phyloP scores from a whole-genome alignment of 2,329 filamentous ascomycete genomes.

The Stemphylium vesicarium region DNA sequence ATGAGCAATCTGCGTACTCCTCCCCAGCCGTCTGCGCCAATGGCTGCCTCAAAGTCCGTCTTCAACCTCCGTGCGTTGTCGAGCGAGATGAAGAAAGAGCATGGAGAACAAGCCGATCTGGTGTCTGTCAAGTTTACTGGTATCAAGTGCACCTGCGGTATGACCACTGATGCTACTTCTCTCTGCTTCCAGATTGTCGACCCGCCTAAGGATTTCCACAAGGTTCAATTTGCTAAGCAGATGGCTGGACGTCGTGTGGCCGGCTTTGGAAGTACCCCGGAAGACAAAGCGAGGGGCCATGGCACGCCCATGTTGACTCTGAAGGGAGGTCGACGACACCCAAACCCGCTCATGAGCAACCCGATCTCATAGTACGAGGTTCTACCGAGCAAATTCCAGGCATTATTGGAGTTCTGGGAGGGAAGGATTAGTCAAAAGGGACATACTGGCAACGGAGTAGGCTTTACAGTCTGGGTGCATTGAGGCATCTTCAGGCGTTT shows the following conservation, averaged over 20 bases:
- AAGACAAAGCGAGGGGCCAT: constrained; percentile 28
- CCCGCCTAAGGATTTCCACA: background rate
- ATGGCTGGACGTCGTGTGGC: background rate
- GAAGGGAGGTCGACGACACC: constrained; percentile 15
- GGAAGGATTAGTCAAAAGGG: background rate
- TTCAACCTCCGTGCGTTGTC: constrained; percentile 16
- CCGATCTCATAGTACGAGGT: constrained; percentile 6
- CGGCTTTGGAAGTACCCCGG: constrained; percentile 14
- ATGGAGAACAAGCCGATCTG: constrained; percentile 25
- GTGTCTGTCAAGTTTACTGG: constrained; percentile 29
- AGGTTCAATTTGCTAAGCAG: background rate
- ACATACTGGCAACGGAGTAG: background rate
- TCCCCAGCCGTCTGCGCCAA: background rate
- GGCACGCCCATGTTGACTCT: constrained; percentile 20
- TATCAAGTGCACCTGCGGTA: constrained; percentile 29
- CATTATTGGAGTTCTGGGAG: background rate
- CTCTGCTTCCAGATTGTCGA: constrained; percentile 35
- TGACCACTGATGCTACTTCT: constrained; percentile 15
- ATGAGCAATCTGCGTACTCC: constrained; percentile 14
- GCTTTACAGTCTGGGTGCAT: background rate
- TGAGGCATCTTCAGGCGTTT: background rate
- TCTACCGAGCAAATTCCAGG: background rate
- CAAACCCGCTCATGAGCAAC: constrained; percentile 31
- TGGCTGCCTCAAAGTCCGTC: constrained; percentile 9
- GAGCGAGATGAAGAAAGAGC: constrained; percentile 16